Evolutionary conservation across 1,139 yeast genomes (phyloP).

Genomic region (Taphrina confusa): DNA sequence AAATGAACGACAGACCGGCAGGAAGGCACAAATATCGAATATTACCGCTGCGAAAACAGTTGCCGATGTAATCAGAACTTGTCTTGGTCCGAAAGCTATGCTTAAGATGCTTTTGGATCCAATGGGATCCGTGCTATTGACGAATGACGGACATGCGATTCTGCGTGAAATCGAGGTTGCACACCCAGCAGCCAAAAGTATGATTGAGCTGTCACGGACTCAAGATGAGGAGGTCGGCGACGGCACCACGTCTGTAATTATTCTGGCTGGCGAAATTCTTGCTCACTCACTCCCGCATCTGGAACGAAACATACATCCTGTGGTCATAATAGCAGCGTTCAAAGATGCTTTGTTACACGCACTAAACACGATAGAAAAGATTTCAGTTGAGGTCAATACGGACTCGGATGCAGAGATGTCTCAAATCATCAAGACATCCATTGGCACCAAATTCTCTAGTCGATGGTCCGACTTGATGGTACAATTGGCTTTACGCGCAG

Average conservation of each 20-base stretch:
- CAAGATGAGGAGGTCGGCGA: constrained; percentile 78
- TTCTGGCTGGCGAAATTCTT: constrained; percentile 91
- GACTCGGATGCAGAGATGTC: constrained; percentile 84
- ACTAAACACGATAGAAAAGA: constrained; percentile 77
- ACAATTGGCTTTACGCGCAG: constrained; percentile 80
- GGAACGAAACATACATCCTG: constrained; percentile 96
- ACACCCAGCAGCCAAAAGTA: constrained; percentile 97
- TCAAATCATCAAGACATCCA: constrained; percentile 81
- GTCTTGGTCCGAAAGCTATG: constrained; percentile 99
- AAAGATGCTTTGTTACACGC: constrained; percentile 92
- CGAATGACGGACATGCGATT: constrained; percentile 97
- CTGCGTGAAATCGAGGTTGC: constrained; percentile 86
- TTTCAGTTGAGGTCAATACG: constrained; percentile 81
- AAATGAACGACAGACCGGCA: constrained; percentile 89
- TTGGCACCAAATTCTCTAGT: constrained; percentile 92
- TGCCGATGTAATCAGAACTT: constrained; percentile 70
- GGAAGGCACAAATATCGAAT: constrained; percentile 94
- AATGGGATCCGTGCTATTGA: constrained; percentile 89
- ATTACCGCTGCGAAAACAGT: constrained; percentile 95
- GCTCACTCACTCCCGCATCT: constrained; percentile 92
- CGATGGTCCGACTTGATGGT: constrained; percentile 95
- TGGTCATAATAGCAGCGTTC: constrained; percentile 88
- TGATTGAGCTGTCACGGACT: constrained; percentile 95
- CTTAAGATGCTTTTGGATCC: constrained; percentile 96
- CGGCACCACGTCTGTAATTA: constrained; percentile 44